Base-by-base conservation (phyloP, 208 protist species). In the Porcisia deanei region DNA sequence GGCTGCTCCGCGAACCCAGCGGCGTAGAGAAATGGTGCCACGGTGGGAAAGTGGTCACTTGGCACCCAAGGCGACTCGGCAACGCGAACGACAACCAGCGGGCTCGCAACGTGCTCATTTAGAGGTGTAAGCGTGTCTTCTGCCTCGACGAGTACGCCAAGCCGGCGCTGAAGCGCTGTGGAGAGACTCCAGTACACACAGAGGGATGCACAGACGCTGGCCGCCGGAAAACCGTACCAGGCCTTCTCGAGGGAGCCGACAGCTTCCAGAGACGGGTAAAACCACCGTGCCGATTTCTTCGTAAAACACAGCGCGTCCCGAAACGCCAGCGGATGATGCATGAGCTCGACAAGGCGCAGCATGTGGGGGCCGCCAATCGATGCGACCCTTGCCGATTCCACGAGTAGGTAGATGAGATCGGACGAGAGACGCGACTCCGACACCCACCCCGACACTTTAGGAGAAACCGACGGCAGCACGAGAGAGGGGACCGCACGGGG, bases 141-240 rank as follows among this genome's bases (percentile, higher is more conserved):
- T 14, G 57, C 45, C 10, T 37, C 20, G 10, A 95, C 58, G 9
- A 88, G 43, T 39, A 41, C 61, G 47, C 84, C 77, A 1, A 73
- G 76, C 54, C 92, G 79, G 8, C 85, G 80, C 80, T 97, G 92
- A 30, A 97, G 43, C 16, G 85, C 73, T 5, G 88, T 70, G 12
- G 92, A 95, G 8, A 95, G 76, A 65, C 88, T 94, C 93, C 93
- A 97, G 52, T 84, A 86, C 52, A 97, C 85, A 47, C 25, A 67
- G 63, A 94, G 84, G 8, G 81, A 89, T 3, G 86, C 93, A 7
- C 12, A 78, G 22, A 75, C 39, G 60, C 61, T 71, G 16, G 75
- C 73, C 7, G 73, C 39, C 2, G 78, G 67, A 75, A 94, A 90
- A 41, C 85, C 83, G 73, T 89, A 86, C 59, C 91, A 89, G 47